Evolutionary conservation across 1,284 basidiomycete species (phyloP).

Genomic region (Cryptococcus hybrid): DNA sequence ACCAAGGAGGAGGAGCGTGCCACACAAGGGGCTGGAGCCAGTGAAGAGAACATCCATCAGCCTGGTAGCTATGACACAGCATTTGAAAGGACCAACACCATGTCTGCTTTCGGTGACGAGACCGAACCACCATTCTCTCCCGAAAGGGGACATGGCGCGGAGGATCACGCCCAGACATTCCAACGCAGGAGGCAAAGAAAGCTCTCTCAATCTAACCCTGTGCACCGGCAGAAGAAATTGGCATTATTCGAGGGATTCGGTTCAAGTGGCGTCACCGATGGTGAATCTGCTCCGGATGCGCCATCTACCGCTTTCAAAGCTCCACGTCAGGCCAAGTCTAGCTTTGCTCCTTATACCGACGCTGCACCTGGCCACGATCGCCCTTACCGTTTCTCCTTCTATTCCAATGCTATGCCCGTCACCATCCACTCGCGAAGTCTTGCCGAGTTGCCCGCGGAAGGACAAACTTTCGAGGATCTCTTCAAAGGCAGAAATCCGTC

Average conservation of each 20-base stretch:
- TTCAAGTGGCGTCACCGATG: conserved; percentile 45
- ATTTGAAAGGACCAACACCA: conserved; percentile 20
- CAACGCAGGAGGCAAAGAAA: conserved; percentile 67
- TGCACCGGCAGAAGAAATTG: conserved; percentile 69
- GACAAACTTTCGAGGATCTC: conserved; percentile 89
- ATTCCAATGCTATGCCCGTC: conserved; percentile 86
- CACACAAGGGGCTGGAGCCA: conserved; percentile 5
- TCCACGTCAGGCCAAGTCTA: conserved; percentile 32
- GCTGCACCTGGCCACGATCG: conserved; percentile 68
- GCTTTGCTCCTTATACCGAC: conserved; percentile 36
- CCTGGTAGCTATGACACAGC: conserved; percentile 21
- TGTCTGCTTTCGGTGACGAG: conserved; percentile 32
- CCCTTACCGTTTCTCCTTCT: conserved; percentile 98
- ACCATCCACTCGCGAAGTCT: conserved; percentile 94
- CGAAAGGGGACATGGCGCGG: conserved; percentile 16
- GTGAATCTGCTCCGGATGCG: conserved; percentile 38
- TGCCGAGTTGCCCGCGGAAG: conserved; percentile 89
- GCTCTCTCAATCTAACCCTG: conserved; percentile 73
- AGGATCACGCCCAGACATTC: conserved; percentile 36
- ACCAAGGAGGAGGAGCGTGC: conserved; percentile 11
- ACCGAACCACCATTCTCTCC: conserved; percentile 28
- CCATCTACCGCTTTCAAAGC: conserved; percentile 39
- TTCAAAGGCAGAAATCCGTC: conserved; percentile 55
- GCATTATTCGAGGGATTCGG: conserved; percentile 80
- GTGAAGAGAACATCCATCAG: conserved; percentile 11